A percentile compares a stretch with the other conserved stretches of the same genome.
Conservation (phyloP, 805 yeast genomes). For the Lipomyces spencermartinsiae region DNA sequence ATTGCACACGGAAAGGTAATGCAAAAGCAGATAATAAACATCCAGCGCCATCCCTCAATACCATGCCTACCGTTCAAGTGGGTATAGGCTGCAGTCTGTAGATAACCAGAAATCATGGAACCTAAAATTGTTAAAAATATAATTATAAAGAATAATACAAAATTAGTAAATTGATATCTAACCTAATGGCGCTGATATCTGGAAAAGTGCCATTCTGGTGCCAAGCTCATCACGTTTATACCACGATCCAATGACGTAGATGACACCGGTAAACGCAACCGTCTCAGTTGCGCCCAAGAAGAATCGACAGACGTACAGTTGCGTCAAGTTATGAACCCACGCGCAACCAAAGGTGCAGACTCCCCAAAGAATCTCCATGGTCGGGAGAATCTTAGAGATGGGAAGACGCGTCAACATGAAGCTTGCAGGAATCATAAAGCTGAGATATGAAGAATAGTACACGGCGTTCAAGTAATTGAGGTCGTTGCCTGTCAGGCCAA, state of each 20-base stretch:
- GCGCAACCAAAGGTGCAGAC: slow-evolving; percentile 48
- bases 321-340: slow-evolving; percentile 45
- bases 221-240: slow-evolving; percentile 53
- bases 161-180: slow-evolving; percentile 17
- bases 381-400: slow-evolving; percentile 47
- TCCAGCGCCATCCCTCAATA: slow-evolving; percentile 66
- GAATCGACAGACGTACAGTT: slow-evolving; percentile 52
- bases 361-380: slow-evolving; percentile 49
- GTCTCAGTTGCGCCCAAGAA: slow-evolving; percentile 54
- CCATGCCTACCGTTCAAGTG: slow-evolving; percentile 53
- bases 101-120: slow-evolving; percentile 52
- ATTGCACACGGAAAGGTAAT: slow-evolving; percentile 49
- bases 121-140: slow-evolving; percentile 46
- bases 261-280: slow-evolving; percentile 39
- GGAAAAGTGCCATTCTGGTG: slow-evolving; percentile 51
- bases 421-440: slow-evolving; percentile 53
- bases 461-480: slow-evolving; percentile 46
- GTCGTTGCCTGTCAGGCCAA: slow-evolving; percentile 52
- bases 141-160: slow-evolving; percentile 30
- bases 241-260: slow-evolving; percentile 50
- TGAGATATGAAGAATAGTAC: slow-evolving; percentile 45
- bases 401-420: slow-evolving; percentile 46
- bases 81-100: slow-evolving; percentile 53
- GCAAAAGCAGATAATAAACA: slow-evolving; percentile 61
- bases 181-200: slow-evolving; percentile 50